Conservation (phyloP, 768 basidiomycete species). For the Lactarius pseudohatsudake region DNA sequence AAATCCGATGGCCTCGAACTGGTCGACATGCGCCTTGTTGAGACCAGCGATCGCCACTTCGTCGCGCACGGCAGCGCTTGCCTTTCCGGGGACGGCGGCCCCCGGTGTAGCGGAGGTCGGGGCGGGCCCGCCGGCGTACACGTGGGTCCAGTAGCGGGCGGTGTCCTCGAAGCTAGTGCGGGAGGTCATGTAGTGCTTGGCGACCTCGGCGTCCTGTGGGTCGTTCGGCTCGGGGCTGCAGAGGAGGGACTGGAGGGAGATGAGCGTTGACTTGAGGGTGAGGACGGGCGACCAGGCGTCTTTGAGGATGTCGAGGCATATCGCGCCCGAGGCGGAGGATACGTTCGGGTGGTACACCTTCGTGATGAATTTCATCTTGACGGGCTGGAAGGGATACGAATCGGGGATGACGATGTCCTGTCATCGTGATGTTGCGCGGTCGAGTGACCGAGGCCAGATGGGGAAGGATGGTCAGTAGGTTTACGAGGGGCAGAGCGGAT, state of each 20-base stretch:
- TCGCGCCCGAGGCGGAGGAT: conserved; percentile 90
- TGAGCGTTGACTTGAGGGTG: conserved; percentile 93
- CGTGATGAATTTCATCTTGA: conserved; percentile 98
- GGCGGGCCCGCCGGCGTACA: conserved; percentile 78
- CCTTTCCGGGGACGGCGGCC: conserved; percentile 13
- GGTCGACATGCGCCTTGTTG: conserved; percentile 77
- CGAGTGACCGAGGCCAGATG: neutral
- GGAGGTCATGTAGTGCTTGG: conserved; percentile 93
- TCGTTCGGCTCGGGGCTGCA: conserved; percentile 95
- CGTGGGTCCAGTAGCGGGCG: conserved; percentile 90
- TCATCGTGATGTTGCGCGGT: conserved; percentile 13
- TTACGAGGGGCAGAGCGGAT: neutral
- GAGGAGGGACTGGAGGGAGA: conserved; percentile 89
- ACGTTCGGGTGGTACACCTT: conserved; percentile 97
- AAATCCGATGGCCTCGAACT: conserved; percentile 84
- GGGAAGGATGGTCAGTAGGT: neutral
- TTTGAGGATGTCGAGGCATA: conserved; percentile 86
- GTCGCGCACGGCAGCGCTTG: conserved; percentile 36
- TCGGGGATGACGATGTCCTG: conserved; percentile 94
- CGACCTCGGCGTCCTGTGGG: conserved; percentile 97
- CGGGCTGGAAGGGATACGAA: conserved; percentile 87
- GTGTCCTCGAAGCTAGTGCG: conserved; percentile 87
- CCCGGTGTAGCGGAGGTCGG: conserved; percentile 30
- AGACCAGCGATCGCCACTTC: conserved; percentile 75
- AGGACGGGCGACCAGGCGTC: conserved; percentile 96